These are phyloP conservation scores for Colletotrichum sp. DNA, from an alignment of 2,329 filamentous ascomycete genomes.

Conservation along the genomic window DNA sequence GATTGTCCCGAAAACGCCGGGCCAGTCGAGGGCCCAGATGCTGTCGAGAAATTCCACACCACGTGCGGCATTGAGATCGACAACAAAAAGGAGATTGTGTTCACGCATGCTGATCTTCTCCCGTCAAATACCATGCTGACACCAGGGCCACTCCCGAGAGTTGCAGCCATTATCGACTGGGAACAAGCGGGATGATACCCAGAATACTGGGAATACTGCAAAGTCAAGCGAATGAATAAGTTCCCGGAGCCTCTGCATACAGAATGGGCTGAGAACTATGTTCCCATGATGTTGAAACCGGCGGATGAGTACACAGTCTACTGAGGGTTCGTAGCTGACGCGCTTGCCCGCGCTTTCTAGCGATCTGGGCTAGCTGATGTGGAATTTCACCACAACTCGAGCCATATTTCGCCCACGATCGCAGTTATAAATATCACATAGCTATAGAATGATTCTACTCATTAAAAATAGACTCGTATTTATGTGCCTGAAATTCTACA, in stretches of 20 bases:
- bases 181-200: neutral
- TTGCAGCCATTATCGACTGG: neutral
- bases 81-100: fast-evolving
- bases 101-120: neutral
- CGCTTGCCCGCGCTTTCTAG: neutral
- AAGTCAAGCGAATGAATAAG: neutral
- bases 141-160: neutral
- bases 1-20: fast-evolving
- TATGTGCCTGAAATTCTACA: neutral
- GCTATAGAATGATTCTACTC: neutral
- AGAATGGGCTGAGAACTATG: neutral
- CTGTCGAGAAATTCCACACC: neutral
- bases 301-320: neutral
- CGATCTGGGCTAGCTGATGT: neutral
- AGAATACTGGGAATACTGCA: neutral
- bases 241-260: neutral
- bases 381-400: neutral
- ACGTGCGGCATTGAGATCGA: neutral
- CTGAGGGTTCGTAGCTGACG: fast-evolving
- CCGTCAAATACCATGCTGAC: neutral
- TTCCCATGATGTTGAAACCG: neutral
- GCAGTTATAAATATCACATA: neutral
- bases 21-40: neutral
- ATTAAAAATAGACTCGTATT: neutral
- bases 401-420: neutral